Evolutionary conservation across 768 basidiomycete genomes (phyloP), one percentile per base, ranked within the genome.

Genomic region (Leccinum subgranulosum): DNA sequence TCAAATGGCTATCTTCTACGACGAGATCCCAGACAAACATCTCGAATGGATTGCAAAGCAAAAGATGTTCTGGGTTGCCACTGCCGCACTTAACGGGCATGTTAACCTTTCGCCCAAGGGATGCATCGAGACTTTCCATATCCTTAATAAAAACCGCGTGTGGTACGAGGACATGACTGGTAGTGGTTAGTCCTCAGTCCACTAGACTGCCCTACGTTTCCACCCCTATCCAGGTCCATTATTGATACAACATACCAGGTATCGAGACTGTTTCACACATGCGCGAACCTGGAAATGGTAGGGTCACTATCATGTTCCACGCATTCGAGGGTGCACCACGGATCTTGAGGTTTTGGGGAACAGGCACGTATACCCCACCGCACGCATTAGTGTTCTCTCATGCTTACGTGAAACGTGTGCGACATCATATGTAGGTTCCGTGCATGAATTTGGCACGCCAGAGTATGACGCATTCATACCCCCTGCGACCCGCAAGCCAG

Each of bases 111-210:
- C 85, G 0, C 86, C 87, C 0, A 89, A 89, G 62, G 84, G 84
- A 47, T 73, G 79, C 27, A 71, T 78, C 58, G 82, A 82, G 8
- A 81, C 81, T 4, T 87, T 90, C 64, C 85, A 85, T 62, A 66
- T 88, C 59, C 74, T 79, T 15, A 74, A 81, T 55, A 69, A 77
- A 19, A 80, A 75, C 43, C 73, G 70, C 48, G 83, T 85, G 2
- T 89, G 87, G 88, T 90, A 90, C 60, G 86, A 90, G 64, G 87
- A 90, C 66, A 75, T 87, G 47, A 84, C 82, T 19, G 88, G 88
- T 9, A 84, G 85, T 59, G 86, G 86, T 85, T 58, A 43, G 77
- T 74, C n/a, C 27, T 21, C 12, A 12, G 14, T 51, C 34, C 27
- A 29, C 21, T 14, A 23, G 1, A 8, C 9, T 36, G 5, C 1